These are phyloP conservation scores for Tolypocladium amazonense DNA, from an alignment of 2,329 filamentous ascomycete genomes.

Conservation along the genomic window DNA sequence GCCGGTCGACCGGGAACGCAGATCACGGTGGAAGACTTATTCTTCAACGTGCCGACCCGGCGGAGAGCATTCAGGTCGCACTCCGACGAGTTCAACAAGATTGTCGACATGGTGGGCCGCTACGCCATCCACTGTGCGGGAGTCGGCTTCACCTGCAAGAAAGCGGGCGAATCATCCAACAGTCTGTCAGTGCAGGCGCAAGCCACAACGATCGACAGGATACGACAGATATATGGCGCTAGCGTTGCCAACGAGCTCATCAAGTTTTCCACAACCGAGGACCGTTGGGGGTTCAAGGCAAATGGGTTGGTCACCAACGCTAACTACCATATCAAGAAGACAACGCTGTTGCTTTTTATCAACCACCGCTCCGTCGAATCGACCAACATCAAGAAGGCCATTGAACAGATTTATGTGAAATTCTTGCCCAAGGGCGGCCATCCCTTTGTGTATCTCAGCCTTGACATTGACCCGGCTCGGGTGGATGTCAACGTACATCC, in stretches of 20 bases:
- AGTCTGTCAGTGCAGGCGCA: constrained; percentile 69
- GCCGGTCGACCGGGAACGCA: constrained; percentile 86
- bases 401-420: constrained; percentile 80
- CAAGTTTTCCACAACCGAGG: constrained; percentile 59
- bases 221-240: constrained; percentile 81
- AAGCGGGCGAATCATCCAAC: constrained; percentile 77
- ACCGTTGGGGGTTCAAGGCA: constrained; percentile 74
- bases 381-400: constrained; percentile 70
- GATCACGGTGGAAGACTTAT: constrained; percentile 92
- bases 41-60: constrained; percentile 89
- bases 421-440: constrained; percentile 92
- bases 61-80: constrained; percentile 82
- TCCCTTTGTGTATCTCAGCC: constrained; percentile 83
- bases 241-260: constrained; percentile 82
- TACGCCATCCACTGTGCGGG: constrained; percentile 86
- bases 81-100: constrained; percentile 95
- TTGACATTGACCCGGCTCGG: constrained; percentile 83
- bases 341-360: constrained; percentile 82
- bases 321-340: constrained; percentile 89
- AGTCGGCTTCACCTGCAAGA: constrained; percentile 96
- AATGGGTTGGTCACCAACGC: constrained; percentile 80
- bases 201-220: constrained; percentile 67
- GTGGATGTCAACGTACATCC: constrained; percentile 98
- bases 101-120: constrained; percentile 84
- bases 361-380: constrained; percentile 94